These are phyloP conservation scores for Vigna nakashimae DNA, from an alignment of 306 rosid genomes.

Conservation along the genomic window DNA sequence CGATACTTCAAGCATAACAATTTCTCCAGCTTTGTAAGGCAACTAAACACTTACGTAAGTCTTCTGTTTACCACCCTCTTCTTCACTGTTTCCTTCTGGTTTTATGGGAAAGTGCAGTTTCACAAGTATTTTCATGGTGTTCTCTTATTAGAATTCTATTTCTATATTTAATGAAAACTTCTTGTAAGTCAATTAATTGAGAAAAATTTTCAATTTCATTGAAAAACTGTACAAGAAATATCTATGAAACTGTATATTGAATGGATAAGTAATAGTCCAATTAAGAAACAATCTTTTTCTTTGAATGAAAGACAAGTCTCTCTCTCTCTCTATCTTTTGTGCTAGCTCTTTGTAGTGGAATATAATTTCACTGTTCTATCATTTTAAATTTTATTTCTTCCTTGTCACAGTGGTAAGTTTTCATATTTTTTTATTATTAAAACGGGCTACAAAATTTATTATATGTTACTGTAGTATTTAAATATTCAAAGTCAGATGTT, in stretches of 20 bases:
- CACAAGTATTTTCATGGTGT: background rate
- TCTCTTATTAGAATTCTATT: background rate
- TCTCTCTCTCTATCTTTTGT: background rate
- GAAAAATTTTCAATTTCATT: background rate
- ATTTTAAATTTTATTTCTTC: background rate
- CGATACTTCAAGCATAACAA: slow-evolving; percentile 88
- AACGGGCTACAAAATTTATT: background rate
- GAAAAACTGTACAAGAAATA: background rate
- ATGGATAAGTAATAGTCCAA: background rate
- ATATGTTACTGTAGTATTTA: slow-evolving; percentile 6
- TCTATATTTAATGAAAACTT: background rate
- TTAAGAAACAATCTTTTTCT: slow-evolving; percentile 15
- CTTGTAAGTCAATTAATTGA: background rate
- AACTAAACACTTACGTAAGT: slow-evolving; percentile 93
- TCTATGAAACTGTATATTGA: background rate
- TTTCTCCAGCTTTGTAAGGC: slow-evolving; percentile 95
- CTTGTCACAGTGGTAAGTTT: background rate
- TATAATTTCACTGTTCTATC: background rate
- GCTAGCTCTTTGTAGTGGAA: background rate
- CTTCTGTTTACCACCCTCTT: background rate
- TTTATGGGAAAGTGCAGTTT: background rate
- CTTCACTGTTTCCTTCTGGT: background rate
- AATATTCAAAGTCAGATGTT: slow-evolving; percentile 29
- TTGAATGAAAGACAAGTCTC: background rate
- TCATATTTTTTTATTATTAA: background rate